Evolutionary conservation across 2,329 filamentous ascomycete species (phyloP), one percentile per base, ranked within the genome.

Genomic region (Teratosphaeria destructans): DNA sequence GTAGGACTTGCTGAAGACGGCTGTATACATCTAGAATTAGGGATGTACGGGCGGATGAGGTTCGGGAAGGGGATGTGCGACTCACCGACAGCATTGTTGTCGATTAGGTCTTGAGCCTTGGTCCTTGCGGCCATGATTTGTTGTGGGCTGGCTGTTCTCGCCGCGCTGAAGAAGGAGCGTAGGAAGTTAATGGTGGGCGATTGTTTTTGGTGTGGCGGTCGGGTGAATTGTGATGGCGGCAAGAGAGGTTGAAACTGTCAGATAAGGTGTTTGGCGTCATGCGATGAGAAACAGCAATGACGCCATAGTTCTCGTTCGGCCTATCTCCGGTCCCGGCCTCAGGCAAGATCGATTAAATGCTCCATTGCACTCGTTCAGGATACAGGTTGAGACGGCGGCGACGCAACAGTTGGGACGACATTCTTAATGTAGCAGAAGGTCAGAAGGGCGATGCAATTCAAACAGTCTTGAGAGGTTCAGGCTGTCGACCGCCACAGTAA

Each of bases 1-100:
- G 80, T 90, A 96, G 16, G 87, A 90, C 81, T 99, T 99, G 77
- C 88, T 92, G 83, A 99, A 99, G 74, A 99, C 89, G 70, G 94
- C 89, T 89, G 57, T 19, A 49, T n/a, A 8, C 26, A 32, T 55
- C 43, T 16, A 49, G 3, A 10, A n/a, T 49, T 10, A 43, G 37
- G 5, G 37, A n/a, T 26, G 59, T n/a, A 12, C 2, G 47, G 14
- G 6, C n/a, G 26, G 43, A 11, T 3, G 19, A 58, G 43, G 37
- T 3, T 16, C 5, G 12, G 37, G 37, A 5, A 43, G 11, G 37
- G 29, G 29, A 32, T 32, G 29, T 32, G 29, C 29, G 58, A 78
- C 86, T 59, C 80, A 90, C 87, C 86, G 75, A 96, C 91, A 69
- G 85, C 78, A 79, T 96, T 94, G 72, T 92, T 86, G 76, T 94